Conservation (phyloP, 1,139 yeast genomes). For the Blastobotrys arbuscula region DNA sequence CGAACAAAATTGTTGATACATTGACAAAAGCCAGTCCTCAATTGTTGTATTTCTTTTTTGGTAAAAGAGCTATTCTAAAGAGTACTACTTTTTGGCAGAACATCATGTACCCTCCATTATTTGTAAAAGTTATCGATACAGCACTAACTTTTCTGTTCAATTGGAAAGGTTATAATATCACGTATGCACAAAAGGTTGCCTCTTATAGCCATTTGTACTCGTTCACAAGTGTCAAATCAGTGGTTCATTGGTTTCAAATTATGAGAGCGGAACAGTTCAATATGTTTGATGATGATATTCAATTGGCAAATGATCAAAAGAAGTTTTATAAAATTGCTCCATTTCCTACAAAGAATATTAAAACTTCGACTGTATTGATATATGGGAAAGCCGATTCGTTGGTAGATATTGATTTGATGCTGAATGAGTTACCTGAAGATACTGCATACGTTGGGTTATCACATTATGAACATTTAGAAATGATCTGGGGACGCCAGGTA, state of each 20-base stretch:
- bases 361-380: conserved; percentile 63
- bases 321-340: conserved; percentile 52
- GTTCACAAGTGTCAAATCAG: conserved; percentile 84
- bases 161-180: conserved; percentile 71
- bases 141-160: conserved; percentile 64
- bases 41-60: conserved; percentile 66
- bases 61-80: conserved; percentile 65
- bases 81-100: conserved; percentile 78
- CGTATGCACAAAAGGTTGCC: conserved; percentile 63
- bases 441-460: conserved; percentile 42
- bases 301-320: conserved; percentile 18
- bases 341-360: conserved; percentile 60
- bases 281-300: conserved; percentile 70
- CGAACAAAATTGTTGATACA: conserved; percentile 69
- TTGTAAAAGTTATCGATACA: conserved; percentile 63
- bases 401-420: conserved; percentile 77
- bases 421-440: conserved; percentile 45
- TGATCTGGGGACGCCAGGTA: conserved; percentile 79
- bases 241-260: conserved; percentile 96
- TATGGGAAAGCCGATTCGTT: conserved; percentile 80
- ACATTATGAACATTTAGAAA: conserved; percentile 77
- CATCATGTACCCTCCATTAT: conserved; percentile 78
- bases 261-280: conserved; percentile 75
- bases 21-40: conserved; percentile 76
- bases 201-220: conserved; percentile 83